Evolutionary conservation across 2,329 filamentous ascomycete genomes (phyloP), one percentile per base, ranked within the genome.

Genomic region (Colletotrichum higginsianum): DNA sequence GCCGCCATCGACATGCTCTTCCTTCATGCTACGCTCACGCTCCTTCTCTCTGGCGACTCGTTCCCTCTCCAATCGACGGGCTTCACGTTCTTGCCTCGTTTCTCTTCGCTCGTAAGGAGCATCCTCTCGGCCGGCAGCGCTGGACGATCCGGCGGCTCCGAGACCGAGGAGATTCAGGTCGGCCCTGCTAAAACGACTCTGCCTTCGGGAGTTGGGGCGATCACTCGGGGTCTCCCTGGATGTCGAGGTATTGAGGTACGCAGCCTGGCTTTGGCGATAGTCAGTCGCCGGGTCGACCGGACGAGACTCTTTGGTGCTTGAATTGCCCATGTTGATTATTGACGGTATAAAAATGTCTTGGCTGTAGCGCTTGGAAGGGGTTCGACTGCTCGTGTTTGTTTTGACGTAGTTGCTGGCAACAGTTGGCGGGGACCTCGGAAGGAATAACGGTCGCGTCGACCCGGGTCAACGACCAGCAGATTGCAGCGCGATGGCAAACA

Each of bases 1-100:
- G 26, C 96, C 96, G 23, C 96, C 96, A 81, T 99, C 96, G 3
- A 98, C 93, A 80, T 95, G 91, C 80, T 99, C 96, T 77, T 98
- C 95, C 74, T 87, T 91, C 84, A 98, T 91, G 79, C 96, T 99
- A 75, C 93, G 89, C 81, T 98, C 95, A 58, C 96, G 90, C 80
- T 99, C 96, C 80, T 94, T 94, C 53, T 92, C 83, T 69, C 96
- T 88, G 47, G 89, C 87, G 18, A 88, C 85, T 56, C 94, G 91
- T 81, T 98, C 96, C 78, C 91, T 93, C 80, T 98, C 96, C 66
- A 94, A 84, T 74, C 92, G 93, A 74, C 96, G 89, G 23, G 94
- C 94, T 80, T 99, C 96, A 52, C 94, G 90, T 83, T 98, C 96
- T 76, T 96, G 94, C 79, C 92, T 95, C 9, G 95, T 98, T 83